Base-by-base conservation (phyloP, 352 stramenopile genomes). In the Phytophthora tubulina region DNA sequence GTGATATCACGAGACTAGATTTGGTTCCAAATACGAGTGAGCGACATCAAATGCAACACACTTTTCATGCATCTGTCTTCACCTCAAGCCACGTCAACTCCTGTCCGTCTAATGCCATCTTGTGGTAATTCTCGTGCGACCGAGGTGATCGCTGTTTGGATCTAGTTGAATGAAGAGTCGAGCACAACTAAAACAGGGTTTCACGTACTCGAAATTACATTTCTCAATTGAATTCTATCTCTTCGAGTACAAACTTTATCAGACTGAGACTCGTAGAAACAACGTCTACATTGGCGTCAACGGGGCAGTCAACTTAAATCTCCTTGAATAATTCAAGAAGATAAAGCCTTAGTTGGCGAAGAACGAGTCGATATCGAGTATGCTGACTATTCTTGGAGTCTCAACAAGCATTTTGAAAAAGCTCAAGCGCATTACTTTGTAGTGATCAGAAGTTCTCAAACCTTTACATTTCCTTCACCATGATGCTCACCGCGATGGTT, bases 1-100 rank as follows among this genome's bases (percentile, higher is more conserved):
- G 50, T 53, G 35, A 85, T 91, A 52, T 89, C 76, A 15, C 67
- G 70, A 4, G 75, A 71, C 84, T 92, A 33, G 4, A 55, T 33
- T 17, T 21, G 10, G 6, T 30, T 11, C 10, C 27, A 39, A 30
- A 39, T 10, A 38, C 53, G 27, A 71, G 11, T 48, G 9, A 58
- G 30, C 17, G 13, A 45, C 45, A 48, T 38, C 6, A 72, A 30
- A 21, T 32, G 4, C 8, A 42, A 30, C 9, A 52, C 21, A 33
- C 27, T 27, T 50, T 2, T 13, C 33, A 48, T 30, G 35, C 21
- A 30, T n/a, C 27, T 38, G 7, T 36, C 15, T 62, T 30, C 31
- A 74, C 70, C 58, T 74, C 64, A 27, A 78, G 70, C 70, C 70
- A 78, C 41, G 61, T 67, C 56, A 78, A 49, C 15, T 67, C 66